Evolutionary conservation across 1,139 yeast genomes (phyloP), one percentile per base, ranked within the genome.

Genomic region (Geotrichum bryndzae): DNA sequence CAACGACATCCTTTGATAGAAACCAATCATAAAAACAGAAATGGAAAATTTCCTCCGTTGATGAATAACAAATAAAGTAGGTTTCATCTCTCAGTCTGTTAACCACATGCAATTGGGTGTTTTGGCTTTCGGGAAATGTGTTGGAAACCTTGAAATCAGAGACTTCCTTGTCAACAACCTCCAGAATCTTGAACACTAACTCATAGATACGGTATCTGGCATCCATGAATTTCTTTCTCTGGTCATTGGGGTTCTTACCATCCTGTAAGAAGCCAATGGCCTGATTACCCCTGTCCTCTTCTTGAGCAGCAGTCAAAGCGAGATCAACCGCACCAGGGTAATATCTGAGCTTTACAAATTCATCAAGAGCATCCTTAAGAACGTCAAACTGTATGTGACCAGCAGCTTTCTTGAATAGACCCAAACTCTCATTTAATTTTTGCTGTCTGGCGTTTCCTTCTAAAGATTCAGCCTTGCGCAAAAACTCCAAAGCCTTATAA

Each of bases 11-110:
- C 71, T 89, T 89, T 54, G 81, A 77, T 52, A 91, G 86, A 69
- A 90, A 86, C 98, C 99, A 95, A 71, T 90, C 96, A 73, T 95
- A 95, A 67, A 94, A 84, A 67, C 89, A 88, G 73, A 87, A 90
- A 67, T 95, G 99, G 80, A 95, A 95, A 18, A 84, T 74, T 70
- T 87, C 90, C 70, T 94, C 98, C 57, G 82, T 80, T 57, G 88
- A 86, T 15, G 83, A 82, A 69, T 90, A 85, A 65, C 96, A 90
- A 13, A 88, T 82, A 25, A 82, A 82, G 70, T 92, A 92, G 33
- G 95, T 84, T 55, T 84, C 81, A 67, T 89, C 89, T 67, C 96
- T 82, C 31, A 86, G 74, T 82, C 81, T 62, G 84, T 65, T 66
- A 31, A 64, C 65, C 38, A 55, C 60, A 57, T 58, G 64, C 53